Base-by-base conservation (phyloP, 768 basidiomycete genomes). In the Clitopilus hobsonii region DNA sequence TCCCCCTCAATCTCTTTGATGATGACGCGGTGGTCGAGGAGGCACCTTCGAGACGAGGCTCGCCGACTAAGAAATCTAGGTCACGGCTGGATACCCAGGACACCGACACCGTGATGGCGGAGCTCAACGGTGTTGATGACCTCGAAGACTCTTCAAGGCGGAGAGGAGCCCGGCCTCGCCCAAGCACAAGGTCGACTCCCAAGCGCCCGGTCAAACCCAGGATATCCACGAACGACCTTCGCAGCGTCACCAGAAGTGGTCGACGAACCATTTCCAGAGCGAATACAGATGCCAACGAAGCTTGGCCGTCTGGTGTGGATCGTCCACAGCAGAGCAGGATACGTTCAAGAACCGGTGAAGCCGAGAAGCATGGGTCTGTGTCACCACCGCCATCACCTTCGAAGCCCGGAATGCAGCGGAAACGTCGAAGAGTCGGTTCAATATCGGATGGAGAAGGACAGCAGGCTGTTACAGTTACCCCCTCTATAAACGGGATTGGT, bases 381-480 rank as follows among this genome's bases (percentile, higher is more conserved):
- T 49, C 51, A 45, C 36, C 47, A 13, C 18, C 52, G 27, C 51
- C 58, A 23, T 57, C 58, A 22, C 54, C 61, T 4, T 52, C 66
- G 26, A 62, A 58, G 54, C 28, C 63, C 27, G 6, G 59, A 25
- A 61, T 72, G 5, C 65, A 72, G 41, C 70, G 73, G 55, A 83
- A 83, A 65, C 75, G 80, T 38, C 68, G 73, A 62, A 72, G 74
- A 57, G 63, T 76, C 5, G 74, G 75, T 51, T 73, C 71, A 28
- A 71, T 73, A 0, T 68, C 75, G 14, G 75, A 71, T 54, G 54
- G 53, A 24, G 66, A 64, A 25, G 63, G 53, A 38, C 63, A 61
- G 20, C 38, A 55, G 13, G 54, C 38, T 38, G 53, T 51, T 28
- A 38, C 51, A 20, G 38, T n/a, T 24, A 51, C 56, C 22, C 52